Evolutionary conservation across 805 yeast genomes (phyloP), one percentile per base, ranked within the genome.

Genomic region (Zygosaccharomyces gambellarensis): DNA sequence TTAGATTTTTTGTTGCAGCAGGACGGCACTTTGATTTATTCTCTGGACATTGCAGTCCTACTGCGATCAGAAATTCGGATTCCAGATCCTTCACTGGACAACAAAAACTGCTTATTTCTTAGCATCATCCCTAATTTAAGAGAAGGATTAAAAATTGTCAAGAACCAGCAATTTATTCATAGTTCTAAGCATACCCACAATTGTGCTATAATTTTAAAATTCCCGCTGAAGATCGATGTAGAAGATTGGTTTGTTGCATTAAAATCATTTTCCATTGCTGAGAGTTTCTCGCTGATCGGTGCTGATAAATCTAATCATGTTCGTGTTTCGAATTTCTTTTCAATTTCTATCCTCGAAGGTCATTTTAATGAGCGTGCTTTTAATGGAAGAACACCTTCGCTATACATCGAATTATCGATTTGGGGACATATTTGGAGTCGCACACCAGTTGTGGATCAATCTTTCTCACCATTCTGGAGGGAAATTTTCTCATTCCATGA

Each of bases 341-440:
- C 71, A 2, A 63, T 86, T 11, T 84, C 81, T 52, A 77, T 86
- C 8, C 65, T 86, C 17, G 94, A 86, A 56, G 89, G 88, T 0
- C 75, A 75, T 39, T 75, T 83, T 27, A 39, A 47, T 12, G 51
- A 49, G 11, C 31, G 40, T 3, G 43, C 45, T 19, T 30, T 25
- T 14, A 34, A n/a, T n/a, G 50, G 46, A 12, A 45, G 42, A 3
- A 49, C 51, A 22, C 56, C 57, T 29, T 60, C 56, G 52, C 58
- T 83, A 1, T 90, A 87, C 60, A 80, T 86, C 1, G 96, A 89
- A 58, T 72, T 90, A 2, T 70, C 76, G 14, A 73, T 87, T 63
- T 85, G 94, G 85, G 82, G 79, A 17, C 73, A 79, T 42, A 80
- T 85, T 0, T 85, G 92, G 88, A 87, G 86, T 34, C 72, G 89